These are phyloP conservation scores for Lathyrus oleraceus DNA, from an alignment of 306 rosid species.

Conservation along the genomic window DNA sequence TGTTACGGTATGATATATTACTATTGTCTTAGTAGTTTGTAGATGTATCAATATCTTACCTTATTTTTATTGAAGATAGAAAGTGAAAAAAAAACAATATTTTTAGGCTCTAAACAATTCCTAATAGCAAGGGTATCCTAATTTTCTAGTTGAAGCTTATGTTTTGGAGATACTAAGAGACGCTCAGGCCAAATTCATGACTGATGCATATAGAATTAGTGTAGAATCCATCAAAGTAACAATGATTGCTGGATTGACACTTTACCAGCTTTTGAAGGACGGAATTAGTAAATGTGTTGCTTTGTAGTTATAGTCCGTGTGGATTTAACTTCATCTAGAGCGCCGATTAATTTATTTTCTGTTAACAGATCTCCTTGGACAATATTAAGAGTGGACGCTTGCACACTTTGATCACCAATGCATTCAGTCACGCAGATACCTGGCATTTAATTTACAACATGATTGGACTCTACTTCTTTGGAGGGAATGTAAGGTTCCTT, in stretches of 20 bases:
- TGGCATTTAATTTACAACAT: slow-evolving; percentile 72
- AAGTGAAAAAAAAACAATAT: background rate
- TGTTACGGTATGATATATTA: slow-evolving; percentile 7
- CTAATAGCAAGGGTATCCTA: background rate
- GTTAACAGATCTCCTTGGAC: slow-evolving; percentile 68
- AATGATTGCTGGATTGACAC: slow-evolving; percentile 18
- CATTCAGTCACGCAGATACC: slow-evolving; percentile 76
- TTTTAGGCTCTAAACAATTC: slow-evolving; percentile 27
- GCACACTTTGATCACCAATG: slow-evolving; percentile 84
- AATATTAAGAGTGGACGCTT: slow-evolving; percentile 69
- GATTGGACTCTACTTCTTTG: slow-evolving; percentile 89
- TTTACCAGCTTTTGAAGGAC: slow-evolving; percentile 30
- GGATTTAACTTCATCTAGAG: slow-evolving; percentile 31
- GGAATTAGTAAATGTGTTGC: slow-evolving; percentile 17
- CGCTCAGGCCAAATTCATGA: slow-evolving; percentile 20
- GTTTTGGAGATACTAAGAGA: slow-evolving; percentile 4
- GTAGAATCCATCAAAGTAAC: slow-evolving; percentile 15
- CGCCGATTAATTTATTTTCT: slow-evolving; percentile 41
- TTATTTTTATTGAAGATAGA: slow-evolving; percentile 6
- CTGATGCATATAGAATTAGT: background rate
- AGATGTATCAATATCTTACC: background rate
- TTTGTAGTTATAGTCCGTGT: slow-evolving; percentile 28
- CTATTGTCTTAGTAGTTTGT: slow-evolving; percentile 2
- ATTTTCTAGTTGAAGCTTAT: slow-evolving; percentile 23
- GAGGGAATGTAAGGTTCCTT: slow-evolving; percentile 59